Percentiles rank a stretch among this genome's conserved stretches.
phyloP scores from a whole-genome alignment of 2,329 filamentous ascomycete species.

The Dothistroma pini region DNA sequence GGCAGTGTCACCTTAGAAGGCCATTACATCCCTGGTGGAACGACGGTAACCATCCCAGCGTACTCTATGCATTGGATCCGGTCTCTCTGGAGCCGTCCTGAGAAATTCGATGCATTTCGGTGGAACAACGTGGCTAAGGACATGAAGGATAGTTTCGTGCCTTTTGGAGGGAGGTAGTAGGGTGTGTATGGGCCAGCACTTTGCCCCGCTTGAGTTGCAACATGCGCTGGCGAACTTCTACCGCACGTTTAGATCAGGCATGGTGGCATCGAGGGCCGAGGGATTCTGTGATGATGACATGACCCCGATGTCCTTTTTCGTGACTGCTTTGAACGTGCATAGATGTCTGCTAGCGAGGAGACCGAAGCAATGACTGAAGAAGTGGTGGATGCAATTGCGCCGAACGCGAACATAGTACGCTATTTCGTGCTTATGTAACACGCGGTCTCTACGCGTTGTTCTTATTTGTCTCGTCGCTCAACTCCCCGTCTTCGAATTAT shows the following conservation, averaged over 20 bases:
- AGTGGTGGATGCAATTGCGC: background rate
- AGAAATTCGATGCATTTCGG: slow-evolving; percentile 7
- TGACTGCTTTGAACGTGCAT: background rate
- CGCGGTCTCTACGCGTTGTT: background rate
- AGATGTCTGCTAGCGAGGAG: background rate
- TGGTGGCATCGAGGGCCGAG: slow-evolving; percentile 16
- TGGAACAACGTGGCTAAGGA: slow-evolving; percentile 7
- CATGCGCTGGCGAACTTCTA: slow-evolving; percentile 21
- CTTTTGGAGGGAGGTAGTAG: slow-evolving; percentile 35
- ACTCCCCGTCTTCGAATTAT: slow-evolving; percentile 8
- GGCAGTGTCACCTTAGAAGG: slow-evolving; percentile 35
- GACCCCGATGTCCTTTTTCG: slow-evolving; percentile 1
- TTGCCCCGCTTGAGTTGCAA: slow-evolving; percentile 24
- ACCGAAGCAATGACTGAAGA: background rate
- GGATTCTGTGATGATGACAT: background rate
- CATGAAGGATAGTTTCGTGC: slow-evolving; percentile 14
- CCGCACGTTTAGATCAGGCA: slow-evolving; percentile 15
- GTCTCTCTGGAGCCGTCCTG: slow-evolving; percentile 25
- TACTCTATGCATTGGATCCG: slow-evolving; percentile 39
- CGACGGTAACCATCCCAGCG: slow-evolving; percentile 38
- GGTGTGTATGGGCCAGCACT: slow-evolving; percentile 22
- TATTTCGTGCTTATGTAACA: background rate
- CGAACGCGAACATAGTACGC: background rate
- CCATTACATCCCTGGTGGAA: slow-evolving; percentile 36
- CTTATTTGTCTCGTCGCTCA: background rate